Evolutionary conservation across 2,329 filamentous ascomycete species (phyloP).

Genomic region (Penicillium rolfsii): DNA sequence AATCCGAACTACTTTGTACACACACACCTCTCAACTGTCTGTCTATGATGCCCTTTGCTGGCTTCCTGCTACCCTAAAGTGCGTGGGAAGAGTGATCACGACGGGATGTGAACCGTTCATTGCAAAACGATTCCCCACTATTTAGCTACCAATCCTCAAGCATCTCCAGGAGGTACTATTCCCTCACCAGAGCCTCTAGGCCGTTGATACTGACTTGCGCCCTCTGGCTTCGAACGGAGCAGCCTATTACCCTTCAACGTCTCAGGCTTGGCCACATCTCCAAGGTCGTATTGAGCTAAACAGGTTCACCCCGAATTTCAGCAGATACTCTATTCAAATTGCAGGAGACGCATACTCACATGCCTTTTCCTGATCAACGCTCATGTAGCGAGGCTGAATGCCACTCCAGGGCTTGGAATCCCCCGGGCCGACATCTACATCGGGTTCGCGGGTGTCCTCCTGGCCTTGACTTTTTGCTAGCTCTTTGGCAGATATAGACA

Average conservation of each 20-base stretch:
- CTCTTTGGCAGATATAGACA: slow-evolving; percentile 1
- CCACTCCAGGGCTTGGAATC: slow-evolving; percentile 1
- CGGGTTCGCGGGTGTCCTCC: neutral
- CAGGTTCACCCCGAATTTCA: neutral
- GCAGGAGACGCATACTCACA: neutral
- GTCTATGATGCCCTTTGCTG: neutral
- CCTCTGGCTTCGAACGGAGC: slow-evolving; percentile 21
- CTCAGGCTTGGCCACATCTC: slow-evolving; percentile 23
- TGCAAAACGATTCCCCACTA: neutral
- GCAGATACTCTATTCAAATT: neutral
- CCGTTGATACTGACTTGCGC: slow-evolving; percentile 21
- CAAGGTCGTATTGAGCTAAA: slow-evolving; percentile 23
- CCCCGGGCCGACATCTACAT: neutral
- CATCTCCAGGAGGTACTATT: slow-evolving; percentile 2
- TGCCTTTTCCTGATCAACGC: neutral
- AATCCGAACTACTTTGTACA: neutral
- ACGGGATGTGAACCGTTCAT: neutral
- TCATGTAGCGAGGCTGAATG: slow-evolving; percentile 6
- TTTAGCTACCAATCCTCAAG: neutral
- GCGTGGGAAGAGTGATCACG: neutral
- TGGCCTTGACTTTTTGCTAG: slow-evolving; percentile 3
- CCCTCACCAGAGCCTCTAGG: slow-evolving; percentile 18
- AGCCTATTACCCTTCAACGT: slow-evolving; percentile 21
- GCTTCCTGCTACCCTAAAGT: neutral
- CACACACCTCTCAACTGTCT: neutral